phyloP scores from a whole-genome alignment of 2,329 filamentous ascomycete genomes.

The Beauveria pseudobassiana region DNA sequence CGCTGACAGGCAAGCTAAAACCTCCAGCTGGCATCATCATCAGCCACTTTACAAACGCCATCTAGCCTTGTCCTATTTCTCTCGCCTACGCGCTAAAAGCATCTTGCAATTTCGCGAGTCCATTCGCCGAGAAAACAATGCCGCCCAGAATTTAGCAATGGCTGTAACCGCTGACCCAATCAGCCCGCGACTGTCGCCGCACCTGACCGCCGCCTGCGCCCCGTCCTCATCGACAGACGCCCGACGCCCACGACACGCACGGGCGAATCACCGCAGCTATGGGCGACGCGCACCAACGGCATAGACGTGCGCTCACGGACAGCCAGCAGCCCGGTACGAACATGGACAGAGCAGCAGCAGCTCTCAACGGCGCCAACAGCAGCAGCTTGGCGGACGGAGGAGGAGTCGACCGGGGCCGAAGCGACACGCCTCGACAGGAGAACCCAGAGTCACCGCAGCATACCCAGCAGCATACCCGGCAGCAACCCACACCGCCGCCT shows the following conservation, averaged over 20 bases:
- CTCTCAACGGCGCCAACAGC: not conserved
- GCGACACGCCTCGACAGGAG: not conserved
- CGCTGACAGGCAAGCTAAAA: not conserved
- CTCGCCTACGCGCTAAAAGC: not conserved
- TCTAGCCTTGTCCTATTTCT: not conserved
- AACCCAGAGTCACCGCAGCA: not conserved
- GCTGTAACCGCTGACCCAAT: conserved; percentile 19
- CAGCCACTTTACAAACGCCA: not conserved
- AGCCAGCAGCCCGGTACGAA: conserved; percentile 7
- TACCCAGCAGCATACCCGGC: not conserved
- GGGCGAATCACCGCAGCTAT: not conserved
- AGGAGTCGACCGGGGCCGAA: not conserved
- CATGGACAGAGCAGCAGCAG: conserved; percentile 5
- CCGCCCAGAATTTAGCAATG: conserved; percentile 10
- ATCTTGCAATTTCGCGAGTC: not conserved
- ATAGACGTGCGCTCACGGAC: not conserved
- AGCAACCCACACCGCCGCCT: conserved; percentile 4
- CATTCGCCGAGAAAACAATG: not conserved
- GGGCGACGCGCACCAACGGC: not conserved
- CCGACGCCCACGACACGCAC: not conserved
- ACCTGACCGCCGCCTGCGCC: not conserved
- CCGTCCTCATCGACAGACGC: not conserved
- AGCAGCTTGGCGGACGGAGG: not conserved
- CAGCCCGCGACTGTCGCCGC: conserved; percentile 14
- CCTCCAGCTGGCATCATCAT: conserved; percentile 9